phyloP scores from a whole-genome alignment of 345 rosid species.

The Populus deltoides region DNA sequence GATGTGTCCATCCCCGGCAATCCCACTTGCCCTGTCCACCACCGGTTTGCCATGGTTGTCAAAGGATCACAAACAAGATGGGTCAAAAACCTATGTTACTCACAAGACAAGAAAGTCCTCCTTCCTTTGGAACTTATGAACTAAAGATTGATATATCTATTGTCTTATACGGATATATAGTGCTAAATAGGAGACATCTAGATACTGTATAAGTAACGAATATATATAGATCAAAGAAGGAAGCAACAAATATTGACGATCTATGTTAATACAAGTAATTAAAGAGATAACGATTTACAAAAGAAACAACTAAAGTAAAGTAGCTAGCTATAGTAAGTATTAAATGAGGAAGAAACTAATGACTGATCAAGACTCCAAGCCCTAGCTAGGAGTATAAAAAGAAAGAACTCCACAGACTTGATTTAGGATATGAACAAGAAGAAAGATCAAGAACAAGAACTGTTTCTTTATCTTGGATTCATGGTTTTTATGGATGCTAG shows the following conservation, averaged over 20 bases:
- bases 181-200: neutral
- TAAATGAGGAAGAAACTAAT: neutral
- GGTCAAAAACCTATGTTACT: neutral
- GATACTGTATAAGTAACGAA: neutral
- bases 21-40: slow-evolving; percentile 70
- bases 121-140: too few species aligned
- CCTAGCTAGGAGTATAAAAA: neutral
- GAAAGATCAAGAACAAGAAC: neutral
- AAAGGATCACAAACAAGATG: neutral
- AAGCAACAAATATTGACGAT: neutral
- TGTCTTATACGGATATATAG: too few species aligned
- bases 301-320: neutral
- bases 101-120: neutral
- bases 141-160: neutral
- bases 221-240: neutral
- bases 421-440: neutral
- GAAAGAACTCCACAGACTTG: neutral
- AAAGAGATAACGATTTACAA: neutral
- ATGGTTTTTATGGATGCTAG: neutral
- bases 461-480: neutral
- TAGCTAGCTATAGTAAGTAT: neutral
- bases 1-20: slow-evolving; percentile 51
- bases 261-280: neutral
- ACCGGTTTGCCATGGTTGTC: slow-evolving; percentile 26
- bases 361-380: neutral